Conservation (phyloP, 306 rosid genomes). For the Morella rubra region DNA sequence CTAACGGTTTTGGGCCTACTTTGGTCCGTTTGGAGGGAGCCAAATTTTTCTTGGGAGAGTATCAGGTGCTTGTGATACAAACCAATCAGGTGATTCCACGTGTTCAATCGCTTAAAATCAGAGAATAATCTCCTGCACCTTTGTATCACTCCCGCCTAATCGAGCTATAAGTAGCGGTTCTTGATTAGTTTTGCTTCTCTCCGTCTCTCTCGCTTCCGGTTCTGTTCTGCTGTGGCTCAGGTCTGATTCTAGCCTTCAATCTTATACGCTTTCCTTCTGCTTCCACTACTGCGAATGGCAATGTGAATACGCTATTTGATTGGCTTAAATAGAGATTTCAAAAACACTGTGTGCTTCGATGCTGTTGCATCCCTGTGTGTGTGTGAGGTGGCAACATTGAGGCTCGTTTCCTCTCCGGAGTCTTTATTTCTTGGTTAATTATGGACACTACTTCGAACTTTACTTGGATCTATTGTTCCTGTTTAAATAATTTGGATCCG, state of each 20-base stretch:
- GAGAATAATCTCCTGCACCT: background rate
- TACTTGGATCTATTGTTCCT: too few species aligned
- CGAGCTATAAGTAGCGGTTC: background rate
- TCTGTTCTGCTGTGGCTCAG: background rate
- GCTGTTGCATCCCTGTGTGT: too few species aligned
- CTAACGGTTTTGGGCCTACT: constrained; percentile 30
- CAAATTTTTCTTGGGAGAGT: background rate
- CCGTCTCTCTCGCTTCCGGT: background rate
- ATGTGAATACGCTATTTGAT: background rate
- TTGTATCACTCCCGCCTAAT: background rate
- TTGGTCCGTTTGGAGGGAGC: constrained; percentile 18
- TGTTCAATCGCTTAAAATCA: background rate
- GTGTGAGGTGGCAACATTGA: too few species aligned
- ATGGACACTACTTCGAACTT: too few species aligned
- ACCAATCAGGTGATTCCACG: background rate
- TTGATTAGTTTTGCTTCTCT: background rate
- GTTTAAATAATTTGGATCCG: too few species aligned
- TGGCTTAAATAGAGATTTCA: background rate
- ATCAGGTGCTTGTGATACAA: background rate
- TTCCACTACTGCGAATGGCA: background rate
- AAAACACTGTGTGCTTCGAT: too few species aligned
- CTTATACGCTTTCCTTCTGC: background rate
- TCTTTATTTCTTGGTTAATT: too few species aligned
- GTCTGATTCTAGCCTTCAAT: background rate
- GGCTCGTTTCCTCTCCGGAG: too few species aligned